phyloP scores from a whole-genome alignment of 495 filamentous ascomycete species.

The Penicillium malachiteum region DNA sequence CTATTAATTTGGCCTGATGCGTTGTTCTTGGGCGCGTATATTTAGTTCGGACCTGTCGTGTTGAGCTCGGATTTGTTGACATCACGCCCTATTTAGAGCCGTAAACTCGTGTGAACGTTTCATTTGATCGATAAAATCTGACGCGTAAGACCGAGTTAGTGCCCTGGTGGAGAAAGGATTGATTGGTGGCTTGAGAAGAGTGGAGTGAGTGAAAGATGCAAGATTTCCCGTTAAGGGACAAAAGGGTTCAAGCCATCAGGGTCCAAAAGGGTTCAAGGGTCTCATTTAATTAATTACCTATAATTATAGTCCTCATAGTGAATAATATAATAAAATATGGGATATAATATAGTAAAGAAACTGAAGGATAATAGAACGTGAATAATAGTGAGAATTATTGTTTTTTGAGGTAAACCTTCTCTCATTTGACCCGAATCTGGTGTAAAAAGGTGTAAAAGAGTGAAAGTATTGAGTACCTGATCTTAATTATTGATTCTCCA shows the following conservation, averaged over 20 bases:
- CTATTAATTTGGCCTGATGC: not conserved
- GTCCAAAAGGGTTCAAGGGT: not conserved
- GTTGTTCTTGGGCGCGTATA: constrained; percentile 2
- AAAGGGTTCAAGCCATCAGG: not conserved
- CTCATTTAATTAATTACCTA: not conserved
- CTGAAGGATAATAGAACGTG: too few relatives aligned
- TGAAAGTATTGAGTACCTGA: too few relatives aligned
- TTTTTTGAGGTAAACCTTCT: not conserved
- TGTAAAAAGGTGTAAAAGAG: too few relatives aligned
- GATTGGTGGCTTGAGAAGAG: not conserved
- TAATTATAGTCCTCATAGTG: too few relatives aligned
- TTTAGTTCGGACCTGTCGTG: not conserved
- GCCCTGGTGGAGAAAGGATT: not conserved
- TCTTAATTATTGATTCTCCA: not conserved
- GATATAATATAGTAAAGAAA: too few relatives aligned
- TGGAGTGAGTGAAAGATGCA: not conserved
- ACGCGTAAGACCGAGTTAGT: constrained; percentile 1
- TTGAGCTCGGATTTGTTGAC: constrained; percentile 1
- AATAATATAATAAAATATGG: too few relatives aligned
- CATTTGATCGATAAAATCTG: not conserved
- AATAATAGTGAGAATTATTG: not conserved
- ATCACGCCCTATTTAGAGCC: not conserved
- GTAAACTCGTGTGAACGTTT: not conserved
- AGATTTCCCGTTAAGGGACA: too few relatives aligned
- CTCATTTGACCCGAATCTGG: too few relatives aligned